These are phyloP conservation scores for Hamamelis virginiana DNA, from an alignment of 164 flowering plant genomes.

Conservation along the genomic window DNA sequence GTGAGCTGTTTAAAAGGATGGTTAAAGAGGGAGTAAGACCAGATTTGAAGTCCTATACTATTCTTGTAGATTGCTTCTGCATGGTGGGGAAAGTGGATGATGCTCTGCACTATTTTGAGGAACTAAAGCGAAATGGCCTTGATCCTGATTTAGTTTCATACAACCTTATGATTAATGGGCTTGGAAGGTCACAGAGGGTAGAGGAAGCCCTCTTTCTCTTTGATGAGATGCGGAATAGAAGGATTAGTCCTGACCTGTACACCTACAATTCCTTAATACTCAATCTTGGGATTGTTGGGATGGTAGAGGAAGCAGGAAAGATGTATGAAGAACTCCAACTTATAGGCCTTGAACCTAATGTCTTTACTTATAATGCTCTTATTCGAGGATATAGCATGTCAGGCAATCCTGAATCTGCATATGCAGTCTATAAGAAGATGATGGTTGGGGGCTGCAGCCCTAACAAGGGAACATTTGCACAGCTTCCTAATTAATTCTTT, in stretches of 20 bases:
- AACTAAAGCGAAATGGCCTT: constrained; percentile 58
- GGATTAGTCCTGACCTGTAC: constrained; percentile 71
- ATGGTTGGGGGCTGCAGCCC: constrained; percentile 85
- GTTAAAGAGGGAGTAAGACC: constrained; percentile 71
- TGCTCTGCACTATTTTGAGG: constrained; percentile 70
- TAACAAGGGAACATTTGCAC: constrained; percentile 75
- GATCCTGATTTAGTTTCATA: constrained; percentile 72
- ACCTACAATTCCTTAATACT: constrained; percentile 76
- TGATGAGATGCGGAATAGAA: constrained; percentile 62
- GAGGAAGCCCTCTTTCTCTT: constrained; percentile 75
- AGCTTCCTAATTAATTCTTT: constrained; percentile 71
- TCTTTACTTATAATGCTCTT: constrained; percentile 84
- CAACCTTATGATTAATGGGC: constrained; percentile 83
- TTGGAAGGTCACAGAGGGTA: constrained; percentile 57
- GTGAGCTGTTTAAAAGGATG: constrained; percentile 67
- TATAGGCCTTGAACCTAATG: constrained; percentile 73
- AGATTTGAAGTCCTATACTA: constrained; percentile 78
- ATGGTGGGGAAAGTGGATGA: constrained; percentile 65
- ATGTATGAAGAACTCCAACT: constrained; percentile 67
- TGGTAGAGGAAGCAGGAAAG: constrained; percentile 68
- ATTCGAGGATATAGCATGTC: constrained; percentile 73
- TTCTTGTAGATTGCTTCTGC: constrained; percentile 79
- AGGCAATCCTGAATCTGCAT: constrained; percentile 69
- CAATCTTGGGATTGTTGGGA: constrained; percentile 74
- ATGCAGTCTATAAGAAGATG: constrained; percentile 78